Conservation (phyloP, 371 early-diverging fungal species). For the Mortierella sp. region DNA sequence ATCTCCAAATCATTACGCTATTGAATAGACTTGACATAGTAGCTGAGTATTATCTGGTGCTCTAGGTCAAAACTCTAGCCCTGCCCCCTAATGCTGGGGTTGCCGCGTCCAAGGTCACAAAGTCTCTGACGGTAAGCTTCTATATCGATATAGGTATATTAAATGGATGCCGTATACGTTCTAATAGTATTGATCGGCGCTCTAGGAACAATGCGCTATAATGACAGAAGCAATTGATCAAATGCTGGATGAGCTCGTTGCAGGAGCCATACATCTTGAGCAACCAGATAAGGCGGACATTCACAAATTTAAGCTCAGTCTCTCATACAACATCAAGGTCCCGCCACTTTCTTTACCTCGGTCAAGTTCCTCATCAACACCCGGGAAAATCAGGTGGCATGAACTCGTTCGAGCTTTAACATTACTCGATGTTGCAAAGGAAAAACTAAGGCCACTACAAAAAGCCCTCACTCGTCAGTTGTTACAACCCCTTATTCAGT, state of each 20-base stretch:
- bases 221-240: constrained; percentile 52
- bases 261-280: constrained; percentile 18
- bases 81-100: constrained; percentile 46
- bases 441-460: constrained; percentile 44
- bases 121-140: constrained; percentile 40
- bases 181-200: not conserved
- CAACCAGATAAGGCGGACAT: not conserved
- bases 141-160: not conserved
- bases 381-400: constrained; percentile 45
- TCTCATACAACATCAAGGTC: constrained; percentile 37
- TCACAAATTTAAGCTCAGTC: constrained; percentile 11
- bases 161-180: not conserved
- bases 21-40: not conserved
- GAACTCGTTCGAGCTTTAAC: constrained; percentile 38
- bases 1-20: not conserved
- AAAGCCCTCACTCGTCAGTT: constrained; percentile 26
- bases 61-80: constrained; percentile 35
- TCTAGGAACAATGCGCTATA: constrained; percentile 42
- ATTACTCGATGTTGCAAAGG: constrained; percentile 30
- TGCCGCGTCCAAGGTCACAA: constrained; percentile 35
- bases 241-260: constrained; percentile 50
- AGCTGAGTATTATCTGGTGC: not conserved
- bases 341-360: constrained; percentile 34
- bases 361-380: constrained; percentile 20
- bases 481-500: constrained; percentile 40